phyloP scores from a whole-genome alignment of 192 early-diverging fungal species.

The Backusella tuberculispora region DNA sequence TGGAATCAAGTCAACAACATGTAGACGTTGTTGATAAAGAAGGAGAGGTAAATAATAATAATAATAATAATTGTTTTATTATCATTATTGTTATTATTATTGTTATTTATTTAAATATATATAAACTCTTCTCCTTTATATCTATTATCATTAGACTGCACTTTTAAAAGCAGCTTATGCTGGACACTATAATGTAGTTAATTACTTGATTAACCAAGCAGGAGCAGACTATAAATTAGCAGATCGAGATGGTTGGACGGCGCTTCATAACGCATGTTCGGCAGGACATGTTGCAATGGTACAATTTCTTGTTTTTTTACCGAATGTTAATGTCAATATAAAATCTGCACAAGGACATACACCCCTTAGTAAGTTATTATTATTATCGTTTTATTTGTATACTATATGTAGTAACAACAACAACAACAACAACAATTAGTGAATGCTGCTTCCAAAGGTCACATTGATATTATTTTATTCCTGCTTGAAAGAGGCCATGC shows the following conservation, averaged over 20 bases:
- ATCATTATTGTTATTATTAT: neutral
- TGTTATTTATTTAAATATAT: neutral
- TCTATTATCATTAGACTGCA: constrained; percentile 52
- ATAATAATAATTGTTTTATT: neutral
- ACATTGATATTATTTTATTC: constrained; percentile 57
- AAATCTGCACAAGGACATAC: constrained; percentile 64
- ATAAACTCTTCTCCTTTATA: neutral
- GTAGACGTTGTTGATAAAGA: constrained; percentile 65
- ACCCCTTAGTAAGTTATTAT: constrained; percentile 56
- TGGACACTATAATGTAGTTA: constrained; percentile 61
- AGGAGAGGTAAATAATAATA: constrained; percentile 54
- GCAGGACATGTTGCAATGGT: constrained; percentile 55
- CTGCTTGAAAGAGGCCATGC: constrained; percentile 54
- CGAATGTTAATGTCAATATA: constrained; percentile 55
- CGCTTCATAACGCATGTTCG: constrained; percentile 73
- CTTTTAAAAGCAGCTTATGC: constrained; percentile 69
- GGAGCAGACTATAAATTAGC: constrained; percentile 55
- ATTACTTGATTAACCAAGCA: constrained; percentile 51
- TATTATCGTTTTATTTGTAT: neutral
- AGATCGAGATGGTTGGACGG: constrained; percentile 76
- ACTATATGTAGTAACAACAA: neutral
- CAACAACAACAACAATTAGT: constrained; percentile 44
- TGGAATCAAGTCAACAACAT: constrained; percentile 55
- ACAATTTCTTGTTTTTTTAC: constrained; percentile 56
- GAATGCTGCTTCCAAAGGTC: constrained; percentile 67